Evolutionary conservation across 1,139 yeast species (phyloP).

Genomic region (Yarrowia galli): DNA sequence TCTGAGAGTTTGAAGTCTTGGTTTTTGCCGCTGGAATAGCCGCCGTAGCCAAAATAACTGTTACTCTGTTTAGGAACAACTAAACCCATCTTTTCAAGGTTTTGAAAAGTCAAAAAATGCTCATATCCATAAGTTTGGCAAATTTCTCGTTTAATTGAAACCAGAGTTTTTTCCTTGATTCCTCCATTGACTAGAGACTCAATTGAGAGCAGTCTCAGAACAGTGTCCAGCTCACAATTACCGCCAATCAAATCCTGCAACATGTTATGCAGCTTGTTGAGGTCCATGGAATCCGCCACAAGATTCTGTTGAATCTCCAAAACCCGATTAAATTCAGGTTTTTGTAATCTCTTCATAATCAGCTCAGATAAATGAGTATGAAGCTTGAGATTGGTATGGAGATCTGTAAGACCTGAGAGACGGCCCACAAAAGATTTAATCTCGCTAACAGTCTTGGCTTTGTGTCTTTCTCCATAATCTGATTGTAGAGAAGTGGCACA

Average conservation of each 20-base stretch:
- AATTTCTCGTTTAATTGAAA: conserved; percentile 58
- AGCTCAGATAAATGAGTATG: conserved; percentile 81
- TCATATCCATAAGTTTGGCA: conserved; percentile 67
- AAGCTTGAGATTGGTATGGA: conserved; percentile 72
- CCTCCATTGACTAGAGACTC: conserved; percentile 71
- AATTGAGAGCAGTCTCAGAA: conserved; percentile 60
- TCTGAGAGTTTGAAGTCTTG: conserved; percentile 43
- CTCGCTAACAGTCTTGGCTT: conserved; percentile 66
- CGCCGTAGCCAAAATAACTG: conserved; percentile 5
- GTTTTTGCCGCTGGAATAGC: neutral
- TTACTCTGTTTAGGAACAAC: conserved; percentile 45
- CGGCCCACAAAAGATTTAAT: conserved; percentile 76
- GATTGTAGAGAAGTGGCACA: conserved; percentile 75
- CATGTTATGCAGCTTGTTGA: conserved; percentile 59
- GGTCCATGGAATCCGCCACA: conserved; percentile 63
- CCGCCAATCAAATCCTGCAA: conserved; percentile 60
- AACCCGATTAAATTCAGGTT: conserved; percentile 60
- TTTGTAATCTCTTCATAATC: conserved; percentile 62
- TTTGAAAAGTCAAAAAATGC: conserved; percentile 53
- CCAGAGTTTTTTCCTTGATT: conserved; percentile 64
- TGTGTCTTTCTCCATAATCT: conserved; percentile 69
- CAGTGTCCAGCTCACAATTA: conserved; percentile 52
- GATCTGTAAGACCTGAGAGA: conserved; percentile 69
- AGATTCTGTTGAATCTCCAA: conserved; percentile 79
- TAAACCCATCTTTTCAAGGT: conserved; percentile 55